Conservation (phyloP, 2,329 filamentous ascomycete species). For the Emergomyces africanus region DNA sequence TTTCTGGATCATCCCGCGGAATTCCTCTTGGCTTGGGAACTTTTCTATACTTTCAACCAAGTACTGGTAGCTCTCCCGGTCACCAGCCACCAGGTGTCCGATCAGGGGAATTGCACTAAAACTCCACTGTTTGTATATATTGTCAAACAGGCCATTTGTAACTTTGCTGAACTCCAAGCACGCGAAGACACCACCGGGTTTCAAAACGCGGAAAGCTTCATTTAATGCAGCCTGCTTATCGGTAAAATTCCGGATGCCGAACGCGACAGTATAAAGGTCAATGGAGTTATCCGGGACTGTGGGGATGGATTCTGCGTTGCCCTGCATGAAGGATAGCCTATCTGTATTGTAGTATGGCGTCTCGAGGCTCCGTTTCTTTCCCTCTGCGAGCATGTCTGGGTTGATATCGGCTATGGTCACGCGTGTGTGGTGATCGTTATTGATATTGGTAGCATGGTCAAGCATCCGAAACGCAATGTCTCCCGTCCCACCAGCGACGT, state of each 20-base stretch:
- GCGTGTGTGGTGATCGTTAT: conserved; percentile 64
- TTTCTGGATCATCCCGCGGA: conserved; percentile 45
- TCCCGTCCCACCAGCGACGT: conserved; percentile 92
- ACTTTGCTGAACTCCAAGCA: conserved; percentile 94
- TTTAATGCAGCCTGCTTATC: conserved; percentile 71
- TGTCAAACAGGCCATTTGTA: conserved; percentile 63
- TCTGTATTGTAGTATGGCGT: conserved; percentile 46
- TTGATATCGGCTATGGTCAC: conserved; percentile 97
- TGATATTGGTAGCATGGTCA: conserved; percentile 68
- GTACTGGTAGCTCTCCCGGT: conserved; percentile 95
- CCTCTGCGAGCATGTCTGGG: conserved; percentile 82
- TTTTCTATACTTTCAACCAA: conserved; percentile 93
- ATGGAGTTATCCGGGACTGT: conserved; percentile 56
- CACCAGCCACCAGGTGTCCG: conserved; percentile 85
- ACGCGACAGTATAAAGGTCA: conserved; percentile 94
- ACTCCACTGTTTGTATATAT: conserved; percentile 88
- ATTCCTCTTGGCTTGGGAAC: conserved; percentile 78
- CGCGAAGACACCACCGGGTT: conserved; percentile 90
- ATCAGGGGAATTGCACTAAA: conserved; percentile 91
- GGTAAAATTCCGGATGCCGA: conserved; percentile 95
- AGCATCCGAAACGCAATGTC: conserved; percentile 97
- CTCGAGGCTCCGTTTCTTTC: conserved; percentile 58
- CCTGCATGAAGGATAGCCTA: conserved; percentile 63
- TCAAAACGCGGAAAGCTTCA: conserved; percentile 78
- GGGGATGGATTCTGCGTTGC: conserved; percentile 69